Evolutionary conservation across 257 asterid species (phyloP).

Genomic region (Solanum piurae): DNA sequence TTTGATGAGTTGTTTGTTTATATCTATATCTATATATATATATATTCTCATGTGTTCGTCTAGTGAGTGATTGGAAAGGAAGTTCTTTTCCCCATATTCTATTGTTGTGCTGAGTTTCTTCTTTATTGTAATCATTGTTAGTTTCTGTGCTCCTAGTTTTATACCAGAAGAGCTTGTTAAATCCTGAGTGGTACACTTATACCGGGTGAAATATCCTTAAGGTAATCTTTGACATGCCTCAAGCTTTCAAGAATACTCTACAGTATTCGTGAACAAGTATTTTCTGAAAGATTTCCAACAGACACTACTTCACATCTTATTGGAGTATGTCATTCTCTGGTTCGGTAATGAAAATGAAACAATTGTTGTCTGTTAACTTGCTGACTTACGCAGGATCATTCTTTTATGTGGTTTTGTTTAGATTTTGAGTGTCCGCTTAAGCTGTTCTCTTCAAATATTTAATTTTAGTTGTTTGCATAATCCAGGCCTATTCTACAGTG

Average conservation of each 20-base stretch:
- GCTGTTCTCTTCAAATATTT: not conserved
- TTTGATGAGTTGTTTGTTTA: not conserved
- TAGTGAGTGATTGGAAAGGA: not conserved
- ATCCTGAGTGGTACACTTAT: not conserved
- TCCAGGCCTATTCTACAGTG: constrained; percentile 22
- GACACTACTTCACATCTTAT: not conserved
- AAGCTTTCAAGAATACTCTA: not conserved
- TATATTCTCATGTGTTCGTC: not conserved
- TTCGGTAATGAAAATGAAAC: not conserved
- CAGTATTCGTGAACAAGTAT: not conserved
- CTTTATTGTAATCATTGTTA: not conserved
- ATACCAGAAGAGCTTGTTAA: not conserved
- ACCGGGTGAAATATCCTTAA: not conserved
- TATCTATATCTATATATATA: not conserved
- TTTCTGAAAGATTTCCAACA: not conserved
- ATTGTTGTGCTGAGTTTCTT: not conserved
- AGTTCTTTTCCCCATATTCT: not conserved
- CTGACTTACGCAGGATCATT: not conserved
- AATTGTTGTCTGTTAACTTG: not conserved
- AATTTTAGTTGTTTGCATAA: not conserved
- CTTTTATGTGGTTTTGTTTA: not conserved
- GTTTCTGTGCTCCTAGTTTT: not conserved
- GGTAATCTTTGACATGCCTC: not conserved
- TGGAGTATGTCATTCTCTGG: not conserved
- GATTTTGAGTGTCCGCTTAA: not conserved